Conservation (phyloP, 306 rosid genomes). For the Medicago truncatula region MtrunA17r5.0-ANR NC_053045.1:36553001-36553500, state of each 20-base stretch:
- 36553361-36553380: constrained; percentile 28
- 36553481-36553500: constrained; percentile 61
- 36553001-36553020: constrained; percentile 30
- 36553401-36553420: constrained; percentile 40
- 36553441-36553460: constrained; percentile 77
- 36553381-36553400: constrained; percentile 46
- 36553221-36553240: too few relatives aligned
- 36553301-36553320: neutral
- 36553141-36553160: neutral
- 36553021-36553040: constrained; percentile 25
- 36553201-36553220: neutral
- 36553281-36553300: neutral
- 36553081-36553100: constrained; percentile 10
- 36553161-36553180: neutral
- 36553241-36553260: too few relatives aligned
- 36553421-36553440: constrained; percentile 68
- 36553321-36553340: neutral
- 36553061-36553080: constrained; percentile 17
- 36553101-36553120: neutral
- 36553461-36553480: constrained; percentile 67
- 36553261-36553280: neutral
- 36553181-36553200: constrained; percentile 19
- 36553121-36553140: constrained; percentile 1
- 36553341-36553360: neutral
- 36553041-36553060: neutral